Conservation (phyloP, 805 yeast genomes). For the Candida sakaeoensis region DNA sequence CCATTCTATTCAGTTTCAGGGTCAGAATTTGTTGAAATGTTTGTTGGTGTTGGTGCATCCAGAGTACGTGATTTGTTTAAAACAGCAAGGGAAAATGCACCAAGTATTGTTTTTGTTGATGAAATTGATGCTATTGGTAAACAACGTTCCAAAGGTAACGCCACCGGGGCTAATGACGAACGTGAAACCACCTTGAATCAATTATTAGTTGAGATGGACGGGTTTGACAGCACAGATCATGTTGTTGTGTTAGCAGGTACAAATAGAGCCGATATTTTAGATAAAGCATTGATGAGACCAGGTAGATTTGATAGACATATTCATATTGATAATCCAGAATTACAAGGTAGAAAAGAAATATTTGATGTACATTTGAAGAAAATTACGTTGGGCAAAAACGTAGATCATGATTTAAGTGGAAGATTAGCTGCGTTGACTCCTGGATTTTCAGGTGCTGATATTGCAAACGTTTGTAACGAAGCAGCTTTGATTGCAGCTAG, state of each 20-base stretch:
- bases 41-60: slow-evolving; percentile 98
- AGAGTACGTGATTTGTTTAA: slow-evolving; percentile 94
- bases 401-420: slow-evolving; percentile 60
- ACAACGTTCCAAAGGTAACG: slow-evolving; percentile 71
- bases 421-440: slow-evolving; percentile 94
- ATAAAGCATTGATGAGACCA: slow-evolving; percentile 90
- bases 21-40: slow-evolving; percentile 97
- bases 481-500: slow-evolving; percentile 97
- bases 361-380: slow-evolving; percentile 81
- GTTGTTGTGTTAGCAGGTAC: slow-evolving; percentile 98
- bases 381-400: slow-evolving; percentile 52
- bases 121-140: slow-evolving; percentile 99
- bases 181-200: slow-evolving; percentile 96
- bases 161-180: slow-evolving; percentile 87
- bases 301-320: slow-evolving; percentile 97
- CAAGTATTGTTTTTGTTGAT: slow-evolving; percentile 93
- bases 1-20: slow-evolving; percentile 96
- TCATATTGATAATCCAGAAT: slow-evolving; percentile 86
- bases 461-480: slow-evolving; percentile 95
- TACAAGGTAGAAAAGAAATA: slow-evolving; percentile 91
- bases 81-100: slow-evolving; percentile 91
- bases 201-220: slow-evolving; percentile 97
- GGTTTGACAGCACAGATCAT: slow-evolving; percentile 85
- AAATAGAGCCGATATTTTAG: slow-evolving; percentile 90
- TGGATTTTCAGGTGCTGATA: slow-evolving; percentile 98